Evolutionary conservation across 2,329 filamentous ascomycete genomes (phyloP).

Genomic region (Pestalotiopsis sp.): DNA sequence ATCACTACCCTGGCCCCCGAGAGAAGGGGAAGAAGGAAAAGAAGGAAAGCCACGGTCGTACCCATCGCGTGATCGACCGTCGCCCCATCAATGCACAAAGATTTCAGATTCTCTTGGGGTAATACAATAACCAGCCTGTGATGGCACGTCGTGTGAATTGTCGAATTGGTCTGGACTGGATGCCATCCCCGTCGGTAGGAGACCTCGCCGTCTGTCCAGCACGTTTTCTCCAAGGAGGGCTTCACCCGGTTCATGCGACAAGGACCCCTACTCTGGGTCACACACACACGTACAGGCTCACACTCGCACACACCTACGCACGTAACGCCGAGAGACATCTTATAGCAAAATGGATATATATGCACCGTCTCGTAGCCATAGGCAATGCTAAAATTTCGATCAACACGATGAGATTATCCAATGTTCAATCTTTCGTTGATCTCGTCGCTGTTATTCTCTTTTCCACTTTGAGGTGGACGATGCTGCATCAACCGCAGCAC

Average conservation of each 20-base stretch:
- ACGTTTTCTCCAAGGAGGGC: background rate
- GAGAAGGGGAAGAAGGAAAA: background rate
- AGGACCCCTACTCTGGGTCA: background rate
- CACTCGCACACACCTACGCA: background rate
- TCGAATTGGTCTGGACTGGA: background rate
- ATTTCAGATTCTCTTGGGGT: background rate
- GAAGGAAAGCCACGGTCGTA: background rate
- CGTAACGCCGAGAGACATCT: background rate
- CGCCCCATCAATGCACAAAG: background rate
- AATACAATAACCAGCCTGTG: background rate
- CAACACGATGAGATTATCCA: background rate
- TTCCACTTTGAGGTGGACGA: conserved; percentile 2
- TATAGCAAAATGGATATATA: background rate
- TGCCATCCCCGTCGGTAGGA: background rate
- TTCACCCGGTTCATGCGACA: background rate
- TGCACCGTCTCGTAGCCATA: background rate
- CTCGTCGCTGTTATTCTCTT: background rate
- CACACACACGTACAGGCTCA: no score
- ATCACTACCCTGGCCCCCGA: background rate
- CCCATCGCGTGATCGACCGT: background rate
- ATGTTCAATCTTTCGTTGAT: background rate
- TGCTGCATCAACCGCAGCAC: background rate
- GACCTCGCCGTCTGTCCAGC: background rate
- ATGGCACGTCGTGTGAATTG: background rate
- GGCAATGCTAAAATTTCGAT: background rate